Base-by-base conservation (phyloP, 2,329 filamentous ascomycete species). In the Aspergillus jensenii region DNA sequence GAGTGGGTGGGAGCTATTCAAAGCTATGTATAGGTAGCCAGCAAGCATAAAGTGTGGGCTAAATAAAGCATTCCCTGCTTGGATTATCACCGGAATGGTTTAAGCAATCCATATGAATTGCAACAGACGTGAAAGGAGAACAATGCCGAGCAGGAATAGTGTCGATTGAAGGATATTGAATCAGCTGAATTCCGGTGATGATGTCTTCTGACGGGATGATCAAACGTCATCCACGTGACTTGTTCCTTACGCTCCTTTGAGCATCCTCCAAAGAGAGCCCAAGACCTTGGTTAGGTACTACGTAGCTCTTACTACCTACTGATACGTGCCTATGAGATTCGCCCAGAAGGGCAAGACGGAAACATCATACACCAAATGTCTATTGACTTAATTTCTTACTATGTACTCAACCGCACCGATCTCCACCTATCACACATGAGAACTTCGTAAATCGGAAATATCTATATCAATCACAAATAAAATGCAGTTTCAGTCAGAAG, bases 371-470 rank as follows among this genome's bases (percentile, higher is more conserved):
- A 37, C 33, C 33, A 27, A 31, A 47, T 47, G 7, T 54, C 33
- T 54, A 54, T 46, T 46, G 41, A 47, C 31, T 39, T 41, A n/a
- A 46, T 54, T 52, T 54, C 43, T 54, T 40, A 39, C 52, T 54
- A 54, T 54, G 44, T 54, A 46, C 40, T 45, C 23, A 43, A 48
- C 44, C 43, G n/a, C 19, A 41, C 14, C 25, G n/a, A 33, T 35
- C 23, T 31, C 44, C 35, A 40, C 43, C 43, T 54, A 27, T 54
- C 52, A 47, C 43, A 54, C 52, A 47, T 54, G 35, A 54, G 47
- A 48, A 47, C 43, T 40, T 54, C 52, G 52, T 54, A 54, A 48
- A 39, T 54, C 43, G 52, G 52, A 54, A 54, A 54, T 47, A 44
- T 54, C 52, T 54, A 54, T 54, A 54, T 54, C 41, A 21, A 40